Evolutionary conservation across 2,329 filamentous ascomycete species (phyloP).

Genomic region (Aspergillaceae sp.): DNA sequence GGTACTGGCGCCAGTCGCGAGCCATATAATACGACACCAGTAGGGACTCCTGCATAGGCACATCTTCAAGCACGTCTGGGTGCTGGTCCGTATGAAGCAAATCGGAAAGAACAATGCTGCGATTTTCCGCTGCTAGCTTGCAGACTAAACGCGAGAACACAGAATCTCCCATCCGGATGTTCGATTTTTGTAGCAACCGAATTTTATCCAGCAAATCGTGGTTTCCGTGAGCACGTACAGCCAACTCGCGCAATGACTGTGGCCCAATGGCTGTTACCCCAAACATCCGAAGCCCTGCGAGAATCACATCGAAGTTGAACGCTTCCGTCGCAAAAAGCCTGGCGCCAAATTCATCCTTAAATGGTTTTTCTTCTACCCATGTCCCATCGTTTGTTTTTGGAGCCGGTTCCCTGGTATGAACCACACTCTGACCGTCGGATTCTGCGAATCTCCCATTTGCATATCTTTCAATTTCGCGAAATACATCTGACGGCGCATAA

Average conservation of each 20-base stretch:
- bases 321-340: slow-evolving; percentile 71
- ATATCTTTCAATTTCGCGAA: slow-evolving; percentile 14
- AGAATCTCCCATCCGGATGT: slow-evolving; percentile 54
- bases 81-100: slow-evolving; percentile 55
- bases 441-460: slow-evolving; percentile 11
- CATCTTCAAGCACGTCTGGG: slow-evolving; percentile 54
- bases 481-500: slow-evolving; percentile 21
- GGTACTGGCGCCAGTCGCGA: slow-evolving; percentile 44
- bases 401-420: background rate
- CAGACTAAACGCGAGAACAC: slow-evolving; percentile 59
- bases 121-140: slow-evolving; percentile 52
- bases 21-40: slow-evolving; percentile 45
- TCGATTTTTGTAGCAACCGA: slow-evolving; percentile 50
- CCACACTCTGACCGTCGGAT: slow-evolving; percentile 3
- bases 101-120: slow-evolving; percentile 45
- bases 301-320: slow-evolving; percentile 62
- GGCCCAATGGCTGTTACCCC: slow-evolving; percentile 66
- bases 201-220: slow-evolving; percentile 53
- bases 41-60: slow-evolving; percentile 45
- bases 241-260: slow-evolving; percentile 67
- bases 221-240: slow-evolving; percentile 52
- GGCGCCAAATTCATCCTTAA: slow-evolving; percentile 65
- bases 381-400: background rate
- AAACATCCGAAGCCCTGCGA: slow-evolving; percentile 61
- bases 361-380: slow-evolving; percentile 34